phyloP scores from a whole-genome alignment of 805 yeast species.

The Saccharomycopsis olivae region DNA sequence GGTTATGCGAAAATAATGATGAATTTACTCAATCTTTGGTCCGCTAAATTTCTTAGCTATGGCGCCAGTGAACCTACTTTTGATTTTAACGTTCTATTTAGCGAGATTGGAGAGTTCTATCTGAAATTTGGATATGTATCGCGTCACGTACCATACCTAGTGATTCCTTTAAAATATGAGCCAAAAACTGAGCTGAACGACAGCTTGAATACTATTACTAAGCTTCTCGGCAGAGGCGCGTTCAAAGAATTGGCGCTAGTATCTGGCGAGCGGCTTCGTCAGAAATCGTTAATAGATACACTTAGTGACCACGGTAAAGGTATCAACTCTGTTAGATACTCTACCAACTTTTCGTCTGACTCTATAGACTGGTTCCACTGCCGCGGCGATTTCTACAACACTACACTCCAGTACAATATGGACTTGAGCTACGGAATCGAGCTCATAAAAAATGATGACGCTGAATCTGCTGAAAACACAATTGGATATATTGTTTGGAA shows the following conservation, averaged over 20 bases:
- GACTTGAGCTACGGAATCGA: constrained; percentile 24
- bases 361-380: constrained; percentile 25
- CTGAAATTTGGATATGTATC: constrained; percentile 49
- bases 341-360: constrained; percentile 29
- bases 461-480: constrained; percentile 18
- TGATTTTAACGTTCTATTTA: constrained; percentile 42
- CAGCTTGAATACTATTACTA: constrained; percentile 15
- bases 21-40: constrained; percentile 8
- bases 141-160: constrained; percentile 29
- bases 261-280: neutral
- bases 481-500: constrained; percentile 31
- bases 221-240: constrained; percentile 24
- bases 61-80: constrained; percentile 19
- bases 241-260: constrained; percentile 24
- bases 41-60: constrained; percentile 19
- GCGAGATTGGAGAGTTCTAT: constrained; percentile 66
- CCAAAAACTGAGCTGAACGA: constrained; percentile 19
- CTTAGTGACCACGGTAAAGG: neutral
- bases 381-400: constrained; percentile 17
- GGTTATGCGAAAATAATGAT: constrained; percentile 49
- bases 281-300: neutral
- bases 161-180: constrained; percentile 19
- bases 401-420: constrained; percentile 9
- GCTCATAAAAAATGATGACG: constrained; percentile 7
- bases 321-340: constrained; percentile 20